Percentiles rank a stretch among this genome's conserved stretches.
phyloP scores from a whole-genome alignment of 2,329 filamentous ascomycete species.

The Curvularia hawaiiensis region DNA sequence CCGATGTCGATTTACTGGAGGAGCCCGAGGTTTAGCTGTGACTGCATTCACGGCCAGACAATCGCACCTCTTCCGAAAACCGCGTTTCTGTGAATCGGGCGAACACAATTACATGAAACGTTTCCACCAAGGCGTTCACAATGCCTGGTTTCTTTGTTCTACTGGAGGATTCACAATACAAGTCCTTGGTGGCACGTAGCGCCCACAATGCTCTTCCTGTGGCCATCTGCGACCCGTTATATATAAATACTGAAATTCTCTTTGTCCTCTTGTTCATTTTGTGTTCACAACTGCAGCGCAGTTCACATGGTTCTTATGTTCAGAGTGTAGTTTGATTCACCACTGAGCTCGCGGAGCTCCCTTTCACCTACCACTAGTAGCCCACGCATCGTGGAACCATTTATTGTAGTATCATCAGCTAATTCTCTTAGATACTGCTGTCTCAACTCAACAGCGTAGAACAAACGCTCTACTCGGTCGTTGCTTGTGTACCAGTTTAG shows the following conservation, averaged over 20 bases:
- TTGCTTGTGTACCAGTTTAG: not conserved
- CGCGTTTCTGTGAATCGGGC: not conserved
- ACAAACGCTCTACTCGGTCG: not conserved
- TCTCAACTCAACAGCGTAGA: not conserved
- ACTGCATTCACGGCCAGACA: not conserved
- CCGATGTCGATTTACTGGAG: slow-evolving; percentile 53
- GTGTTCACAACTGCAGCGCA: not conserved
- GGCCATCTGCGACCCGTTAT: not conserved
- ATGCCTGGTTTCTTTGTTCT: not conserved
- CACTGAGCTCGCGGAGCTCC: not conserved
- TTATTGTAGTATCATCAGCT: not conserved
- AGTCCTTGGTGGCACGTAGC: not conserved
- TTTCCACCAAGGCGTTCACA: not conserved
- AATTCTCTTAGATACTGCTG: not conserved
- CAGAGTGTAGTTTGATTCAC: not conserved
- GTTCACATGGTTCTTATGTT: not conserved
- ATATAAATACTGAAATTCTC: not conserved
- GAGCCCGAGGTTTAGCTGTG: slow-evolving; percentile 46
- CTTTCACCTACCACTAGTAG: not conserved
- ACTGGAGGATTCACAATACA: not conserved
- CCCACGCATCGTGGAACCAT: not conserved
- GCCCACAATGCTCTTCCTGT: slow-evolving; percentile 2
- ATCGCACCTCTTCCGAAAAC: not conserved
- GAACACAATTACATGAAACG: not conserved
- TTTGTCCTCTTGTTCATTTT: not conserved